Base-by-base conservation (phyloP, 257 asterid genomes). In the Solanum paucissectum region DNA sequence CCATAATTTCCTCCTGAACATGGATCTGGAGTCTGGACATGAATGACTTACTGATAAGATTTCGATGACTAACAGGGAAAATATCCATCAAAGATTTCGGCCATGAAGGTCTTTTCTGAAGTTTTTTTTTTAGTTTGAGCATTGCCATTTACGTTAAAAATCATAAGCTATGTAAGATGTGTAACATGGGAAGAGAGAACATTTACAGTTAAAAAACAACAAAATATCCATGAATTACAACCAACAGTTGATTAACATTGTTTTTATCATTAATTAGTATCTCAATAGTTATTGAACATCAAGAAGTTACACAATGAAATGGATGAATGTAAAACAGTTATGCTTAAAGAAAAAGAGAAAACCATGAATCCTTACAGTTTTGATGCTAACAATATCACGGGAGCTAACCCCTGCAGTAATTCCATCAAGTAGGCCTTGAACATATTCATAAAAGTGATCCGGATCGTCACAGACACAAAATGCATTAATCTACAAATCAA, bases 401-500 rank as follows among this genome's bases (percentile, higher is more conserved):
- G 99, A 91, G 90, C 88, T 89, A 89, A 95, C 98, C 86, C 92
- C 91, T 16, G 98, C 99, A 71, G 89, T 92, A 83, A 95, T 95
- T 86, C 99, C 99, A 72, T 95, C 98, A 52, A 95, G 97, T 32
- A 95, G 93, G 90, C 90, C 93, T 92, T 95, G 98, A 83, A 90
- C 90, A 73, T 89, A 92, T 16, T 94, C 95, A 75, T 94, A 95
- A 90, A 95, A 95, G 92, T 97, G 92, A 58, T 94, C 94, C 9
- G 99, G 99, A 90, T 95, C 98, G 88, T 97, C 98, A 88, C 98
- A 95, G 84, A 97, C 99, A 86, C 98, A 87, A 88, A 90, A 95
- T 13, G 99, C 98, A 89, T 89, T 93, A 84, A 95, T 96, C 99
- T 97, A 71, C 84, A 88, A 79, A 89, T 72, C 33, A 34, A 42